phyloP scores from a whole-genome alignment of 345 rosid species.

The Eucalyptus polyanthemos region DNA sequence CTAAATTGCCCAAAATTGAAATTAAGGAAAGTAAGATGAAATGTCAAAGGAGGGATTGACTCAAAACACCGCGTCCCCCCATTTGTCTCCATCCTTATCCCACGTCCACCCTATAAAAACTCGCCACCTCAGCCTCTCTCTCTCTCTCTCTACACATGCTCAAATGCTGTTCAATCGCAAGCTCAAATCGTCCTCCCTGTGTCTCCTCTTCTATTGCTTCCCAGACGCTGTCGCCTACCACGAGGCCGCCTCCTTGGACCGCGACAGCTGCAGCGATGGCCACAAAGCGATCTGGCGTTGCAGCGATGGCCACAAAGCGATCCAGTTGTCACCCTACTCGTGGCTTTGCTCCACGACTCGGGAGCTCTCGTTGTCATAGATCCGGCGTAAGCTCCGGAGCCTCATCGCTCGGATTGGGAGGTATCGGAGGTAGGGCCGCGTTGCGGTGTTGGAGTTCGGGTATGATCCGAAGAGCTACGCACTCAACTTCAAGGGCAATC shows the following conservation, averaged over 20 bases:
- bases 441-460: rapidly evolving
- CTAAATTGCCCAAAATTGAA: background rate
- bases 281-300: rapidly evolving
- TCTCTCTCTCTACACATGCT: background rate
- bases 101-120: background rate
- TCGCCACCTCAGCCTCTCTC: background rate
- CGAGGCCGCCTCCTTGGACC: background rate
- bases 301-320: rapidly evolving
- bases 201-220: background rate
- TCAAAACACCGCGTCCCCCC: background rate
- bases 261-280: rapidly evolving
- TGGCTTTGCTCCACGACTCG: rapidly evolving
- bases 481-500: background rate
- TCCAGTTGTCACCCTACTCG: rapidly evolving
- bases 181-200: background rate
- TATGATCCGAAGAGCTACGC: background rate
- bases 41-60: background rate
- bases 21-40: background rate
- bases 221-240: rapidly evolving
- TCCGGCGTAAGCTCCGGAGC: rapidly evolving
- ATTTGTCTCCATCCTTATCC: background rate
- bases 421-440: rapidly evolving
- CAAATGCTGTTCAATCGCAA: background rate
- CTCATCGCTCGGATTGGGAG: background rate
- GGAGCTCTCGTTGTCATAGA: rapidly evolving